Evolutionary conservation across 2,329 filamentous ascomycete genomes (phyloP), one percentile per base, ranked within the genome.

Genomic region (Aspergillus ruber): DNA sequence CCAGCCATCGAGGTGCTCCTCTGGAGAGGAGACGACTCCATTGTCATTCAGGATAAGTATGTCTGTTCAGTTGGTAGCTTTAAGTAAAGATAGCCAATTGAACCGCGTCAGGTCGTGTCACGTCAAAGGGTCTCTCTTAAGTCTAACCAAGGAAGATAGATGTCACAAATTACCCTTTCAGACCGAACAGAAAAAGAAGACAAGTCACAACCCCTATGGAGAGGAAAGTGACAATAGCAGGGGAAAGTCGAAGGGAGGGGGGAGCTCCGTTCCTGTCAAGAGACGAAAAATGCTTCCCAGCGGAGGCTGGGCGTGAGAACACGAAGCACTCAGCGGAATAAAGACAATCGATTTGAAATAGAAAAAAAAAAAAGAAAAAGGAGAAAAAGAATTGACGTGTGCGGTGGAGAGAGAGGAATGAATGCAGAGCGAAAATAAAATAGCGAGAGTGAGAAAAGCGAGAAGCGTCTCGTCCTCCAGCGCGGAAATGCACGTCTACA

Each of bases 401-500:
- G 21, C 10, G 41, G 41, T 27, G 21, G 42, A 43, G 42, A 13
- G 15, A 13, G 12, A 29, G 27, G 27, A 33, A 25, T 13, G 42
- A 10, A 25, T 15, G 21, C 12, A 21, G 25, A 18, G 18, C 15
- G 21, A 47, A 39, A 40, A 50, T 54, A 57, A 58, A 60, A 56
- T 49, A 52, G 51, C 50, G 54, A 54, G 46, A 49, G 48, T 46
- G 49, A 35, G 43, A 35, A 48, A 45, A 47, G 50, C 49, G 52
- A 53, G 52, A 50, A 58, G 57, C 56, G 55, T 49, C 25, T 29
- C 25, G 25, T 49, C 49, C 47, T 56, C 60, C 61, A 63, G 56
- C 63, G 64, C 63, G 64, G 63, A 66, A 66, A 65, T 64, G 64
- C 64, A 67, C 64, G 64, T 63, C 65, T 66, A 61, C 62, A 65